These are phyloP conservation scores for Venturia carpophila DNA, from an alignment of 2,329 filamentous ascomycete genomes.

Conservation along the genomic window DNA sequence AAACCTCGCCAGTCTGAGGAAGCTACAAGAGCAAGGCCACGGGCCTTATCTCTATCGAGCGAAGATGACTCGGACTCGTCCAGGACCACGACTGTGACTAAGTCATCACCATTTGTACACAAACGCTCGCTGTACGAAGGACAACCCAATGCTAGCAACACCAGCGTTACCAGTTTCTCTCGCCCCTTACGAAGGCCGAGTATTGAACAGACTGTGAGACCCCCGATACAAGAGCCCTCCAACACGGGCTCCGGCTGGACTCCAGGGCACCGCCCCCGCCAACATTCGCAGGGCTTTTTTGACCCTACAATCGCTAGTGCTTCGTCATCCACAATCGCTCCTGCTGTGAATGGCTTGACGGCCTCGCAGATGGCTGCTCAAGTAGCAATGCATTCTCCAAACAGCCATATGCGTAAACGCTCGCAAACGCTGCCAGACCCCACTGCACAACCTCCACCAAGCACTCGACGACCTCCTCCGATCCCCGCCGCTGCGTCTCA, in stretches of 20 bases:
- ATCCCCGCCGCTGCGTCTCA: conserved; percentile 7
- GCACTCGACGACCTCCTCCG: conserved; percentile 17
- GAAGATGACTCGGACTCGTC: conserved; percentile 15
- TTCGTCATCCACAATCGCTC: conserved; percentile 46
- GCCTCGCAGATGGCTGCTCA: conserved; percentile 75
- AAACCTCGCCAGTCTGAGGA: conserved; percentile 7
- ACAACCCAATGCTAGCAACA: conserved; percentile 11
- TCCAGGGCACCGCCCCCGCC: conserved; percentile 51
- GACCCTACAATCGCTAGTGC: conserved; percentile 63
- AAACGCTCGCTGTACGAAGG: conserved; percentile 12
- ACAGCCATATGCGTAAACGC: conserved; percentile 52
- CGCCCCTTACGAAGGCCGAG: conserved; percentile 13
- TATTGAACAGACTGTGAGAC: conserved; percentile 4
- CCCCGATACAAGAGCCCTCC: neutral
- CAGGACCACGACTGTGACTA: neutral
- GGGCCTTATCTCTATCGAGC: conserved; percentile 7
- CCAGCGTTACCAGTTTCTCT: conserved; percentile 15
- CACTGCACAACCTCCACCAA: conserved; percentile 18
- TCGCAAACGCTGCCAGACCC: conserved; percentile 65
- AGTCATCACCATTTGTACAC: conserved; percentile 16
- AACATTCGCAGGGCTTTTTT: conserved; percentile 68
- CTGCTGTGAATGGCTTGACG: conserved; percentile 35
- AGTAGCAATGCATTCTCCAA: conserved; percentile 62
- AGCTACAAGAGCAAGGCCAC: neutral
- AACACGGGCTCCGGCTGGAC: conserved; percentile 1